These are phyloP conservation scores for Pseudogymnoascus destructans DNA, from an alignment of 2,329 filamentous ascomycete genomes.

Conservation along the genomic window DNA sequence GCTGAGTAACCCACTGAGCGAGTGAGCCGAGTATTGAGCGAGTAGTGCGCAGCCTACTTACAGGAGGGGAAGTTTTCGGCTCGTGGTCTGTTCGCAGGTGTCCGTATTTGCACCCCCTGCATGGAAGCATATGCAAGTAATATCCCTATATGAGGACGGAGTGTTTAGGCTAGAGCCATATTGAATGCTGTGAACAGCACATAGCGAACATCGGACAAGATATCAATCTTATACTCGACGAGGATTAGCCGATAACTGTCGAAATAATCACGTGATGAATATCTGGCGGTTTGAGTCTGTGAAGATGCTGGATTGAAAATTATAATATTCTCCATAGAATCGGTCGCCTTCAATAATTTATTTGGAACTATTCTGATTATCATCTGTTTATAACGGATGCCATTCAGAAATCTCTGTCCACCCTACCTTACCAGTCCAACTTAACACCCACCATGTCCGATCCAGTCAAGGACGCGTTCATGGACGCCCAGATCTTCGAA, in stretches of 20 bases:
- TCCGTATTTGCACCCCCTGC: not conserved
- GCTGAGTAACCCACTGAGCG: too few relatives aligned
- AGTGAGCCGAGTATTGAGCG: too few relatives aligned
- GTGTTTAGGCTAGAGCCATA: not conserved
- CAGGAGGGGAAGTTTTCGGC: not conserved
- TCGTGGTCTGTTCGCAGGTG: not conserved
- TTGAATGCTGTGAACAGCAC: not conserved
- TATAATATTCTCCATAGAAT: not conserved
- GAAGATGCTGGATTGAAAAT: not conserved
- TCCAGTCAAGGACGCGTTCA: slow-evolving; percentile 8
- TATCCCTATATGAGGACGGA: not conserved
- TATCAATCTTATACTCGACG: not conserved
- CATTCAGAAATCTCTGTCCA: not conserved
- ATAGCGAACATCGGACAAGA: not conserved
- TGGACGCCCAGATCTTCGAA: slow-evolving; percentile 71
- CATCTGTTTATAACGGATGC: not conserved
- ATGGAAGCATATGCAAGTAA: not conserved
- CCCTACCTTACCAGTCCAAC: not conserved
- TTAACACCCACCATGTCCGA: not conserved
- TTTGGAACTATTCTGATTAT: not conserved
- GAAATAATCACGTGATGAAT: not conserved
- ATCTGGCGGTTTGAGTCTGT: not conserved
- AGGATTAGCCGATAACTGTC: not conserved
- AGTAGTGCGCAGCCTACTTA: too few relatives aligned
- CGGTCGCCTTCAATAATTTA: not conserved